Base-by-base conservation (phyloP, 208 protist species). In the Trypanosoma lewisi region DNA sequence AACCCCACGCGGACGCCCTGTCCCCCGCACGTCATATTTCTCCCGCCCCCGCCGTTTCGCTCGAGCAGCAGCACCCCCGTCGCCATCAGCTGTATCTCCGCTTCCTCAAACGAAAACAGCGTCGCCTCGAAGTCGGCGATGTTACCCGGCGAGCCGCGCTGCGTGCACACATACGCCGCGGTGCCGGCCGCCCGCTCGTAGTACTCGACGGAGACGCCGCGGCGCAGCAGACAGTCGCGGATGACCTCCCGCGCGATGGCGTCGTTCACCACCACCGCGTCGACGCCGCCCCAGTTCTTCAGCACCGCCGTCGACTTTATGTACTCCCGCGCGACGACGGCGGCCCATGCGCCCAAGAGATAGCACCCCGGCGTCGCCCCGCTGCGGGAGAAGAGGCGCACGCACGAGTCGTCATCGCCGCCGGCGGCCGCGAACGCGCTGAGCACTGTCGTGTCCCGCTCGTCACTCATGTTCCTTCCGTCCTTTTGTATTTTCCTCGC, bases 71-170 rank as follows among this genome's bases (percentile, higher is more conserved):
- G 36, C 4, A 73, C 65, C 11, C 87, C 90, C 19, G 74, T 81
- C 27, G 90, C 69, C 64, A 89, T 74, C 25, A 94, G 70, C 71
- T 92, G 84, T n/a, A 96, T 85, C 59, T 93, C 87, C 16, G 85
- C 73, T 68, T 96, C 90, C 51, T 93, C 87, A 58, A 89, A 90
- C 39, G 90, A 78, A 41, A 96, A 96, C 9, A 96, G 83, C 6
- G 83, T 83, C 0, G 90, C 81, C 67, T 96, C 90, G 72, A 96
- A 96, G 78, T 94, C 90, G 16, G 85, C 57, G 62, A 93, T 91
- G 64, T 96, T 87, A 25, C 90, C 90, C 0, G 90, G 90, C 11
- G 90, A 89, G 28, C 84, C 90, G 41, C 83, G 86, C 75, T 93
- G 90, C n/a, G 88, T 79, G 45, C 87, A 90, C 17, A 67, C 68